Conservation (phyloP, 2,329 filamentous ascomycete genomes). For the Teratosphaeria zuluensis region DNA sequence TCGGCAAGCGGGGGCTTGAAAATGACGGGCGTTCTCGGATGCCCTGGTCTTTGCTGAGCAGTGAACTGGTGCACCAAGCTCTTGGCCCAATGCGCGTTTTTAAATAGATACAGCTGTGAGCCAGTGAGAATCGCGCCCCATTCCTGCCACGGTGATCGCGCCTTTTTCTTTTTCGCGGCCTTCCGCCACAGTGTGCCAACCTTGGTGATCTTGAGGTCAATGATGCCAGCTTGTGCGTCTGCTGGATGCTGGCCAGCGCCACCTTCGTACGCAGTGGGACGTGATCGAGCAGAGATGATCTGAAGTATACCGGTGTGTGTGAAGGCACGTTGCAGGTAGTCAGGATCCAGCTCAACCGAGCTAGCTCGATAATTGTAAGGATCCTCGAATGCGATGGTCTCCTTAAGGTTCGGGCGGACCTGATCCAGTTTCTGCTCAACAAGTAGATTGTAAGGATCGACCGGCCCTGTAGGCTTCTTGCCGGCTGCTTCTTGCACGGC, state of each 20-base stretch:
- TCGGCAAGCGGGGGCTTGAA: constrained; percentile 84
- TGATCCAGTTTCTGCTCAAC: constrained; percentile 79
- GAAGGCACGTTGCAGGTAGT: constrained; percentile 76
- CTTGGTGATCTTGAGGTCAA: constrained; percentile 96
- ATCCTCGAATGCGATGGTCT: constrained; percentile 88
- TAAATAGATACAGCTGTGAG: constrained; percentile 95
- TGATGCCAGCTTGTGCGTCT: constrained; percentile 81
- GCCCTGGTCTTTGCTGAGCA: constrained; percentile 65
- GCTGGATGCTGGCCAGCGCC: constrained; percentile 43
- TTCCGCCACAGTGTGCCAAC: constrained; percentile 93
- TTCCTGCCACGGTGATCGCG: constrained; percentile 94
- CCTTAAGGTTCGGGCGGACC: constrained; percentile 74
- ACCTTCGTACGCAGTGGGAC: constrained; percentile 90
- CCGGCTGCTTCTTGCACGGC: constrained; percentile 51
- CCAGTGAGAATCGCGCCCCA: constrained; percentile 95
- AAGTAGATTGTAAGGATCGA: constrained; percentile 92
- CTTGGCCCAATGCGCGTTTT: constrained; percentile 87
- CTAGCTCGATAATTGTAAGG: constrained; percentile 82
- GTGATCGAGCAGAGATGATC: constrained; percentile 85
- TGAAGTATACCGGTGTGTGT: constrained; percentile 86
- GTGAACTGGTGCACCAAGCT: constrained; percentile 83
- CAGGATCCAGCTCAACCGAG: constrained; percentile 63
- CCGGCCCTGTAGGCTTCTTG: constrained; percentile 57
- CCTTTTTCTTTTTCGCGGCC: constrained; percentile 87
- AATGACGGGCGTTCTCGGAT: constrained; percentile 65